Evolutionary conservation across 306 rosid species (phyloP), one percentile per base, ranked within the genome.

Genomic region (Alnus rubra): DNA sequence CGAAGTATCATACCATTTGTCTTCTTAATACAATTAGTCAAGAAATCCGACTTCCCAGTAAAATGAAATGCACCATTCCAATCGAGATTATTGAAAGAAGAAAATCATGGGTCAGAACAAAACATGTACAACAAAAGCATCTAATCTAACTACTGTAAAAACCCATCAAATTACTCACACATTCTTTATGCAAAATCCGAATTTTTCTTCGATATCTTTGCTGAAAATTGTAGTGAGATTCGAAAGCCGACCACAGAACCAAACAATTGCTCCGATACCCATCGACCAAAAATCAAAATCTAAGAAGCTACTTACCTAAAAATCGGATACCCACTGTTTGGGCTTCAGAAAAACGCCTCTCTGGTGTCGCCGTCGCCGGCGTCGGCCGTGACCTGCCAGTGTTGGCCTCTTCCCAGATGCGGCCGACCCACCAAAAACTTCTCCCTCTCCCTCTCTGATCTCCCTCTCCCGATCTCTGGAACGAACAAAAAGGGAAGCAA

Each of bases 1-100:
- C 45, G 6, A 23, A 63, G 47, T 67, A 9, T 71, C 63, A 28
- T 86, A 90, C 97, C 92, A 78, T 82, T 76, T 0, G 84, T 89
- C 74, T 78, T 81, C 85, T 89, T 90, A 19, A 90, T 85, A 60
- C 97, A 93, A 55, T 80, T 42, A 44, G 88, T 74, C 79, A 93
- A 81, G 42, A 93, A 93, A 50, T 81, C 94, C 82, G 81, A 60
- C 55, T 52, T 90, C 28, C 87, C 92, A 1, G 71, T 18, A 75
- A 80, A 93, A 83, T 90, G 81, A 76, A 89, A 93, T 19, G 97
- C 96, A 64, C 81, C 92, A 71, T 84, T 75, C 96, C 94, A 93
- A 88, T 93, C 97, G 18, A 80, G 71, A 23, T 79, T 59, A 85
- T 96, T 93, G 86, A 78, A 82, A 83, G 53, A 53, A 44, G 6